Evolutionary conservation across 2,329 filamentous ascomycete species (phyloP), one percentile per base, ranked within the genome.

Genomic region (Neonectria hederae): DNA sequence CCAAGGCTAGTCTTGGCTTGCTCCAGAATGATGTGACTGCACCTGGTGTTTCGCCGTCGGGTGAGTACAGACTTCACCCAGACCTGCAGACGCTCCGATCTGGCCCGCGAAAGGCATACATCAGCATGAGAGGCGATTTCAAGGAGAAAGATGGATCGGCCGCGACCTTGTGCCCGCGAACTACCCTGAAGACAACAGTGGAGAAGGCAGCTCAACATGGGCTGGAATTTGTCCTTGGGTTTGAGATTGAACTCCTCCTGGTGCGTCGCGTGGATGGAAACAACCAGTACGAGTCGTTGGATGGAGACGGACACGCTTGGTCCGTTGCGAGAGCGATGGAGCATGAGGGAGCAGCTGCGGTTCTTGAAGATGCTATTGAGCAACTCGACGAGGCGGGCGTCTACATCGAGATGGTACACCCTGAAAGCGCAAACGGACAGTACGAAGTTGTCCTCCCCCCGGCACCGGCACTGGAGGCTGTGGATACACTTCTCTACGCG

Each of bases 231-330:
- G 81, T 90, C 0, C 78, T 93, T 17, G 93, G 93, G 0, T 97
- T 96, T 69, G 93, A 97, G 76, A 88, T 97, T 43, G 93, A 97
- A 77, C 87, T 96, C 10, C 84, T 92, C 1, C 89, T 97, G 67
- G 81, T 95, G 68, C 83, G 84, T 43, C 83, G 83, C 1, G 61
- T 58, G 5, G 65, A 68, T 1, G 68, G 74, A 10, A 67, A 74
- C 2, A 76, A 77, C 4, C 72, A 75, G n/a, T 81, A 79, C 43
- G 77, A 79, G 8, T 73, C 78, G 1, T 82, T 90, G 0, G 75
- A 84, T n/a, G 85, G 85, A 8, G 83, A 84, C 49, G 89, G 88
- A 1, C 92, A 95, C 71, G 88, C 89, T 1, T 95, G 91, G 91
- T 89, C 88, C 0, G 86, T 88, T 19, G 84, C 90, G 46, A 86